A percentile compares a stretch with the other conserved stretches of the same genome.
These are phyloP conservation scores for Musa balbisiana DNA, from an alignment of 202 grass and related monocot genomes.

Conservation along the genomic window DNA sequence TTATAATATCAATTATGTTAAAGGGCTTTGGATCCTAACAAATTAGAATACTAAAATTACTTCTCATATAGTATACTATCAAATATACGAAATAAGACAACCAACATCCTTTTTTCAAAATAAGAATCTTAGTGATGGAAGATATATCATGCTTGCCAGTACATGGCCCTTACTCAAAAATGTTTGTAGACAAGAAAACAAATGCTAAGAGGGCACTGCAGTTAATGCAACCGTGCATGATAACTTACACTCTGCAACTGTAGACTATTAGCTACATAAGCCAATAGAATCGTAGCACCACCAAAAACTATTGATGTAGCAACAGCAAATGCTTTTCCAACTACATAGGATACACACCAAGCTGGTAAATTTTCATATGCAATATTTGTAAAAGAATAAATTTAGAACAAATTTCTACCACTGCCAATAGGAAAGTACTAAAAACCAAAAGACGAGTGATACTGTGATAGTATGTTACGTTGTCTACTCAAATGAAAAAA, in stretches of 20 bases:
- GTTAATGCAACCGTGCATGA: neutral
- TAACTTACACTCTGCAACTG: conserved; percentile 72
- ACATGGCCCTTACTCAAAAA: neutral
- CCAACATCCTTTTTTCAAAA: too few relatives aligned
- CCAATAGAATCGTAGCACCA: conserved; percentile 41
- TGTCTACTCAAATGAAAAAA: too few relatives aligned
- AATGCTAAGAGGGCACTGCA: neutral
- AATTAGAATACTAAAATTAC: too few relatives aligned
- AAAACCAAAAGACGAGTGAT: neutral
- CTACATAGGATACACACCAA: conserved; percentile 30
- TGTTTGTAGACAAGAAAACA: neutral
- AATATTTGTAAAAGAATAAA: too few relatives aligned
- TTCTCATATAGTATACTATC: too few relatives aligned
- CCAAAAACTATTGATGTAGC: conserved; percentile 73
- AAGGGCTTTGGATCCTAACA: too few relatives aligned
- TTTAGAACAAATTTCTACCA: too few relatives aligned
- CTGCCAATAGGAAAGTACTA: neutral
- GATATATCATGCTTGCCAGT: too few relatives aligned
- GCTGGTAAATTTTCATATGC: neutral
- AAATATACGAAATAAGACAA: too few relatives aligned
- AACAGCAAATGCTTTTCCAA: conserved; percentile 80
- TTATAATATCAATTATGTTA: too few relatives aligned
- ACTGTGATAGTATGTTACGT: too few relatives aligned
- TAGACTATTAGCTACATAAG: conserved; percentile 60
- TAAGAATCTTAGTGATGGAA: too few relatives aligned